Evolutionary conservation across 768 basidiomycete genomes (phyloP).

Genomic region (Lactarius evosmus): DNA sequence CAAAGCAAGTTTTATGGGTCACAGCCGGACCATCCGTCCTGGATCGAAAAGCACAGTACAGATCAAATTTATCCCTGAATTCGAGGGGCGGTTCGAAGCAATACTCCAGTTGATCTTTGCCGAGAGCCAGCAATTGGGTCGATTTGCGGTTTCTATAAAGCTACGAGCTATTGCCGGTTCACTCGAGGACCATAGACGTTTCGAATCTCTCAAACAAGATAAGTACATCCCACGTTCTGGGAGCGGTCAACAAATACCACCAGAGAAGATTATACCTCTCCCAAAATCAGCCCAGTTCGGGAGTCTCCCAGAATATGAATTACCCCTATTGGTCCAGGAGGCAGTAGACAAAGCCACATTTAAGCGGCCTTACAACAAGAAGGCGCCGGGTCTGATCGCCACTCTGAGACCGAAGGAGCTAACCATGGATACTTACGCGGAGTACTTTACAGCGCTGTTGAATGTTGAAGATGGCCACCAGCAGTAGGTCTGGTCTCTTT

Average conservation of each 20-base stretch:
- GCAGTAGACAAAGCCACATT: neutral
- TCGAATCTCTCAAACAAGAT: conserved; percentile 5
- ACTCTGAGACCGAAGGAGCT: neutral
- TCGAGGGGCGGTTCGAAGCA: conserved; percentile 17
- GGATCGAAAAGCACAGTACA: conserved; percentile 5
- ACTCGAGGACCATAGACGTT: conserved; percentile 5
- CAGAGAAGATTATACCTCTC: neutral
- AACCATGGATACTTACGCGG: conserved; percentile 3
- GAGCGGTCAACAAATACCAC: conserved; percentile 2
- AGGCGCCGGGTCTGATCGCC: neutral
- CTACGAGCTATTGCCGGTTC: conserved; percentile 15
- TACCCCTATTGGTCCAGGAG: neutral
- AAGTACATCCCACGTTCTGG: neutral
- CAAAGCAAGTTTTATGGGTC: conserved; percentile 1
- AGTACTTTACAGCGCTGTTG: conserved; percentile 14
- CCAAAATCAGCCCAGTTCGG: neutral
- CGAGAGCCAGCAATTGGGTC: neutral
- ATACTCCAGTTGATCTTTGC: conserved; percentile 14
- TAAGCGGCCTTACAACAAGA: neutral
- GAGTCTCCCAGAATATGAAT: conserved; percentile 9
- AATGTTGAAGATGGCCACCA: conserved; percentile 40
- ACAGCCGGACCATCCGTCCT: conserved; percentile 4
- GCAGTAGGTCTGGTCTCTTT: conserved; percentile 39
- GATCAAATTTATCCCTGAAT: conserved; percentile 12
- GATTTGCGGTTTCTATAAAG: conserved; percentile 2